A percentile compares a stretch with the other conserved stretches of the same genome.
phyloP scores from a whole-genome alignment of 176 grass and related monocot species.

The Alopecurus myosuroides region DNA sequence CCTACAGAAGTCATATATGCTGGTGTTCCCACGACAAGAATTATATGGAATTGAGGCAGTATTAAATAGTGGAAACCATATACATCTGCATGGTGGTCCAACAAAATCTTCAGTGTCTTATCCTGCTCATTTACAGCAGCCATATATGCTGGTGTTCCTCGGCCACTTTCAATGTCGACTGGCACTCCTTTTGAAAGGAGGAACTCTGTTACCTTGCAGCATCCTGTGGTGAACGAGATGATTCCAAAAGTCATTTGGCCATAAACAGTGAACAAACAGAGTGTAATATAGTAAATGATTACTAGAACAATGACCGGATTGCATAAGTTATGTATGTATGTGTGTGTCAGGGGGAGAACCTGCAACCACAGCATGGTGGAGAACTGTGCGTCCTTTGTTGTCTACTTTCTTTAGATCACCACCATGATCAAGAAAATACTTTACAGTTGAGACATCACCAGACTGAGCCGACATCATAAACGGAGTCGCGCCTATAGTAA shows the following conservation, averaged over 20 bases:
- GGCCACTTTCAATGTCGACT: conserved; percentile 15
- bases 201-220: conserved; percentile 21
- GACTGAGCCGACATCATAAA: conserved; percentile 19
- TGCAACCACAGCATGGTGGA: conserved; percentile 7
- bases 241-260: background rate
- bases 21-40: too few species aligned
- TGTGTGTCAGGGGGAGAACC: background rate
- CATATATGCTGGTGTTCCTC: conserved; percentile 10
- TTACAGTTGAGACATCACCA: conserved; percentile 8
- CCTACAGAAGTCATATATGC: background rate
- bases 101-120: conserved; percentile 34
- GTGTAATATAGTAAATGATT: background rate
- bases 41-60: too few species aligned
- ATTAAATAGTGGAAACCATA: background rate
- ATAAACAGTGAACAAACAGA: background rate
- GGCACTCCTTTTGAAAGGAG: conserved; percentile 25
- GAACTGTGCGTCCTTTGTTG: background rate
- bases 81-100: conserved; percentile 39
- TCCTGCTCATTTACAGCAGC: background rate
- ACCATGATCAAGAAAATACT: conserved; percentile 32
- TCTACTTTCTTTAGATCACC: conserved; percentile 21
- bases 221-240: background rate
- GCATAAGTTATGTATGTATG: background rate
- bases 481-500: background rate
- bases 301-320: background rate